Base-by-base conservation (phyloP, 805 yeast species). In the Candida adriatica region DNA sequence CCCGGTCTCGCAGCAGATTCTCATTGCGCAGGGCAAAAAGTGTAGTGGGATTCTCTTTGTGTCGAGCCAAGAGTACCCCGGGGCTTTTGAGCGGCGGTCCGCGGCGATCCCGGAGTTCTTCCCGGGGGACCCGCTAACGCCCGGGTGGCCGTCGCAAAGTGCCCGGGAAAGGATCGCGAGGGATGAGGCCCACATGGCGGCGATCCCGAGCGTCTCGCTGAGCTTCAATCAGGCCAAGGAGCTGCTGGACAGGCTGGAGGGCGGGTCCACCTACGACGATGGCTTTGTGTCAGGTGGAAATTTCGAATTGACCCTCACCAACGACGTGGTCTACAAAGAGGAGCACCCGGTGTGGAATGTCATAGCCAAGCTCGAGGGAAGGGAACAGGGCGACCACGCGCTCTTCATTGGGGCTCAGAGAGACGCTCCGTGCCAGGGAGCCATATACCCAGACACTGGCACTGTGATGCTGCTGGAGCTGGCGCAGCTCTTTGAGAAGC, bases 341-440 rank as follows among this genome's bases (percentile, higher is more conserved):
- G 56, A 69, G 4, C 94, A 90, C 41, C 71, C 73, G 13, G 62
- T 81, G 4, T 77, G 92, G 84, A 84, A 87, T 49, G 74, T 88
- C 2, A 51, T 85, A 17, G 95, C 90, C 2, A 71, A 78, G 27
- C 73, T 88, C 15, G 66, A 70, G 20, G 96, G 96, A 9, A 61
- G 77, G 28, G 96, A 90, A 50, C 95, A 85, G 56, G 61, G 64
- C 14, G 84, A 74, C 14, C 70, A 73, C 42, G 85, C 84, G 0
- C 58, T 90, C 5, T 63, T 88, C 3, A 72, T 90, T 34, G 95
- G 94, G 1, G 87, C 96, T 1, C 71, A 81, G 5, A 63, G 96
- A 43, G 96, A 87, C 50, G 64, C 94, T 1, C 61, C 76, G 16
- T 74, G 86, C 39, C 69, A 61, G 43, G 96, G 96, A n/a, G 77